Evolutionary conservation across 345 rosid species (phyloP), one percentile per base, ranked within the genome.

Genomic region (Arabidopsis arenosa): DNA sequence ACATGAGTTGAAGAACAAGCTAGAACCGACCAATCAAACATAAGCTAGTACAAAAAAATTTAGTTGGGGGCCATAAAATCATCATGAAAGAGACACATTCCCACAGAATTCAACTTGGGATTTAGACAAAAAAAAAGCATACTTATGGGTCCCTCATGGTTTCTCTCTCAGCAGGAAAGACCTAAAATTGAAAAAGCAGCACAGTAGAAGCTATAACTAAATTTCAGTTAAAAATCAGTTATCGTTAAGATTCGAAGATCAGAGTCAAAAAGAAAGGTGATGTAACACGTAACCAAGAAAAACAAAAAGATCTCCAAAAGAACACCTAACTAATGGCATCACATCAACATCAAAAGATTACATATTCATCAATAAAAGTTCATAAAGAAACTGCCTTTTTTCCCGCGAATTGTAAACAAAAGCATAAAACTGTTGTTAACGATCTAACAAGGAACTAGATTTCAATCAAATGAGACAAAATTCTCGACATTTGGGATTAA

Each of bases 91-190:
- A 70, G 75, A 63, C 75, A 21, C 54, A 77, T 55, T 63, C 43
- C 37, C 39, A 71, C 47, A 71, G 48, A 77, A 56, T 5, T 65
- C 45, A 21, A 64, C 67, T 35, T 36, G 9, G 7, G 63, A 62
- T 30, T 54, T 39, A 43, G 33, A 39, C 73, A 67, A 75, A 62
- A 23, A 66, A 33, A 44, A 64, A 70, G 53, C 62, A 57, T 39
- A 56, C 80, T 70, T 30, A 57, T 72, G 81, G 81, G 81, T 41
- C 77, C 81, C 81, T 78, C 81, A 30, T 58, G 62, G 63, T 60
- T 17, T 56, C 51, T 55, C 49, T 37, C 33, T 7, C 43, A 70
- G 12, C 14, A 18, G 7, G 60, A 70, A 61, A 66, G 63, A 53
- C 58, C 49, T 69, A 40, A 9, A 58, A 32, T 28, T 23, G n/a